Evolutionary conservation across 2,329 filamentous ascomycete species (phyloP).

Genomic region (Penicillium sp.): DNA sequence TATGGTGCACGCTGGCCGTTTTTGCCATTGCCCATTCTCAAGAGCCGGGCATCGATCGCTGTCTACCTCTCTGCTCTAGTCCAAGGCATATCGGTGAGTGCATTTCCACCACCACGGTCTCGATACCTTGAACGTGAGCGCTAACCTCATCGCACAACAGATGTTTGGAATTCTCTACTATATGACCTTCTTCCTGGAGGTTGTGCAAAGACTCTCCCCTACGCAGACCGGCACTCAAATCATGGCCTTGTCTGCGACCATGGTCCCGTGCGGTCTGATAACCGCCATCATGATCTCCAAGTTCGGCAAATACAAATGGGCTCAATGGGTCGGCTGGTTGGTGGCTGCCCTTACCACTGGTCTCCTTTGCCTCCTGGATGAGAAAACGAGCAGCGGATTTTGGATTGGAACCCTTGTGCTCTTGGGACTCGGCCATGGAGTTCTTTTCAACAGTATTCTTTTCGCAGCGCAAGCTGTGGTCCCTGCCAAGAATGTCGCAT

Average conservation of each 20-base stretch:
- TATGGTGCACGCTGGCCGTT: conserved; percentile 4
- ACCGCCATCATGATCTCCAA: conserved; percentile 6
- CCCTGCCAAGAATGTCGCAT: conserved; percentile 2
- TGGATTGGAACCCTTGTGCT: conserved; percentile 9
- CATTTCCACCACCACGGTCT: background rate
- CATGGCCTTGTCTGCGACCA: conserved; percentile 11
- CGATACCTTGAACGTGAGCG: too few species aligned
- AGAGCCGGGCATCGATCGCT: conserved; percentile 1
- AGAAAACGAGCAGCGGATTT: background rate
- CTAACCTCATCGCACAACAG: background rate
- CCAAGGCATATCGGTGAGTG: conserved; percentile 2
- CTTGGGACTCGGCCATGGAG: conserved; percentile 6
- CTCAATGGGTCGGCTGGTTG: conserved; percentile 7
- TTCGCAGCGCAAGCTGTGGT: conserved; percentile 8
- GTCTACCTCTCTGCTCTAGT: conserved; percentile 2
- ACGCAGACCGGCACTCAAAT: conserved; percentile 2
- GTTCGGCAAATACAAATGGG: conserved; percentile 9
- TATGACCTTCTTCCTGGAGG: conserved; percentile 4
- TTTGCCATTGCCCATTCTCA: conserved; percentile 1
- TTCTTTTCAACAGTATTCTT: conserved; percentile 7
- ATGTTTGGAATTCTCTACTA: conserved; percentile 8
- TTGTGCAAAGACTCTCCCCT: conserved; percentile 1
- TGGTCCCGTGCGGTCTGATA: conserved; percentile 8
- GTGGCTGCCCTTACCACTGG: conserved; percentile 6
- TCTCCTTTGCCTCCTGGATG: conserved; percentile 5